Evolutionary conservation across 2,329 filamentous ascomycete species (phyloP), one percentile per base, ranked within the genome.

Genomic region (Fusarium sp.): DNA sequence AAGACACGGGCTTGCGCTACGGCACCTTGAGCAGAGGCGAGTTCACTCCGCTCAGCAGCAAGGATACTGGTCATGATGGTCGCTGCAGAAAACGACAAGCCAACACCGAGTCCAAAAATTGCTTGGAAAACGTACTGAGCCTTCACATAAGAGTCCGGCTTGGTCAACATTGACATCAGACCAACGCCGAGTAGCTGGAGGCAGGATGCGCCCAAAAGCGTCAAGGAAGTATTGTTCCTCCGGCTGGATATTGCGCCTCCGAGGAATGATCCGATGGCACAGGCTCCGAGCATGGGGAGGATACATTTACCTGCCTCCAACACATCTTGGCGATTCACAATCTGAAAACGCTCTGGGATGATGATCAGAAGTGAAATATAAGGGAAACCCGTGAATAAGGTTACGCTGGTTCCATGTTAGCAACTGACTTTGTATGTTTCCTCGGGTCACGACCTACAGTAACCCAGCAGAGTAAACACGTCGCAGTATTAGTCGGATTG

Each of bases 341-440:
- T 82, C 57, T 88, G 85, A 45, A 87, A 84, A 7, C 84, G 76
- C 61, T 88, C 83, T 1, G 86, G 85, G 5, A 88, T 78, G 29
- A 82, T 79, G 52, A 87, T 80, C 11, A 84, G 80, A n/a, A 86
- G 77, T 5, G 82, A 76, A 19, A 88, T 80, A 57, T 86, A 87
- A 0, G 81, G 77, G 47, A 84, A 85, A 2, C 85, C 85, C 0
- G 81, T 82, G 15, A 87, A 75, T 14, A 87, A 73, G 3, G 84
- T 86, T 23, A 82, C 79, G 14, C 83, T 85, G 4, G 5, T 25
- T n/a, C 23, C 49, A 17, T n/a, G 54, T 72, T 23, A 71, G 61
- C 11, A 42, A 15, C 4, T 15, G 3, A 19, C 21, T 35, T 37
- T 7, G 4, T 13, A n/a, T 4, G 2, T 21, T 6, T 15, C 17